Base-by-base conservation (phyloP, 2,329 filamentous ascomycete species). In the Penicillium sp. region DNA sequence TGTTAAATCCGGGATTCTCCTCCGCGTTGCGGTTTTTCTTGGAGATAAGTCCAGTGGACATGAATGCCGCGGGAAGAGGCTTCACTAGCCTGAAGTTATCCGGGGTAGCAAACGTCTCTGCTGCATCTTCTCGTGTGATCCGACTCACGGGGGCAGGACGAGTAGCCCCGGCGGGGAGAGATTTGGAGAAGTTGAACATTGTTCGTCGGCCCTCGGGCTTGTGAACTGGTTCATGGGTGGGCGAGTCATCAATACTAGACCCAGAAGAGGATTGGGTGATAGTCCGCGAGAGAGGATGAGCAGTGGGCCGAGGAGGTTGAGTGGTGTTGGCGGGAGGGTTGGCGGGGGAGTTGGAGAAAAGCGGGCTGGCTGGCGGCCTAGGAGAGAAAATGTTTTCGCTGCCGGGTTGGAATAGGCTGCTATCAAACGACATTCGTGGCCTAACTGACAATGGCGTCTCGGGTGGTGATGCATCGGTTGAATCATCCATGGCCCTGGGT, bases 41-140 rank as follows among this genome's bases (percentile, higher is more conserved):
- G 12, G 94, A 97, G 53, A 99, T 89, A 29, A 99, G 80, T 1
- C 93, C 93, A 0, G 94, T 97, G 1, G 94, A 97, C 81, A 91
- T 92, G 76, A 97, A 97, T 7, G 92, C 92, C 41, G 89, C 87
- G 33, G 90, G 88, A 55, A 90, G 83, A 23, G 93, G 89, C 70
- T 88, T 91, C 8, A 86, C 89, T 50, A 85, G 81, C 74, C 91
- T 93, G 77, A 90, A 94, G 54, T 84, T 85, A 53, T 88, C 83
- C 0, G 91, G 91, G 0, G 91, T 96, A 33, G 88, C 87, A 64
- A 91, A 87, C 23, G 81, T 82, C 21, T 80, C 81, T 2, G 79
- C 78, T 7, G 78, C 79, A 1, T 81, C 78, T 43, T 83, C 79
- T 12, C 82, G 76, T 8, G 76, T 76, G 3, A 80, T 75, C 25